Conservation (phyloP, 108 stramenopile species). For the Cyclotella atomus region DNA sequence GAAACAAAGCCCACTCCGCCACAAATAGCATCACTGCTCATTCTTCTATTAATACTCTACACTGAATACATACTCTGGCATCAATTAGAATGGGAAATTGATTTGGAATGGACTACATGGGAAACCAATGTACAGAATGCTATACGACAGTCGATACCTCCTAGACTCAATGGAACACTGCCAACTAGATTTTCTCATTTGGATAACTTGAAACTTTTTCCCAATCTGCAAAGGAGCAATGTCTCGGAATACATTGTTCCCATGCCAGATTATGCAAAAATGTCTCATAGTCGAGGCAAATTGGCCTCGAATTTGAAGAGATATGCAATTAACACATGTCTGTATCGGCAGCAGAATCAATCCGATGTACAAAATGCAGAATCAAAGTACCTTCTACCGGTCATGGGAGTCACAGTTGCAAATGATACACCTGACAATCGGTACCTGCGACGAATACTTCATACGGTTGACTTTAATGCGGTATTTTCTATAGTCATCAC, state of each 20-base stretch:
- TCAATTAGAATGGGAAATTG: constrained; percentile 6
- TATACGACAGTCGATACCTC: constrained; percentile 10
- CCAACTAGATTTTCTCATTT: neutral
- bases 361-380: constrained; percentile 8
- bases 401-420: constrained; percentile 40
- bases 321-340: constrained; percentile 20
- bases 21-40: neutral
- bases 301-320: constrained; percentile 17
- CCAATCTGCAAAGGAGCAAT: neutral
- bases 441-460: constrained; percentile 39
- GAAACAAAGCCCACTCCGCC: neutral
- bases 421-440: constrained; percentile 40
- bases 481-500: constrained; percentile 48
- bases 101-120: constrained; percentile 18
- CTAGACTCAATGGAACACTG: neutral
- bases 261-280: constrained; percentile 41
- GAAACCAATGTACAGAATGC: constrained; percentile 10
- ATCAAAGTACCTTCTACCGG: constrained; percentile 22
- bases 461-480: constrained; percentile 30
- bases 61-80: neutral
- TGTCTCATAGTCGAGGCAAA: constrained; percentile 15
- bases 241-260: constrained; percentile 30
- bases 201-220: constrained; percentile 20
- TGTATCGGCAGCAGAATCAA: neutral
- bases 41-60: neutral